Evolutionary conservation across 1,284 basidiomycete genomes (phyloP).

Genomic region (Marasmius fiardii): DNA sequence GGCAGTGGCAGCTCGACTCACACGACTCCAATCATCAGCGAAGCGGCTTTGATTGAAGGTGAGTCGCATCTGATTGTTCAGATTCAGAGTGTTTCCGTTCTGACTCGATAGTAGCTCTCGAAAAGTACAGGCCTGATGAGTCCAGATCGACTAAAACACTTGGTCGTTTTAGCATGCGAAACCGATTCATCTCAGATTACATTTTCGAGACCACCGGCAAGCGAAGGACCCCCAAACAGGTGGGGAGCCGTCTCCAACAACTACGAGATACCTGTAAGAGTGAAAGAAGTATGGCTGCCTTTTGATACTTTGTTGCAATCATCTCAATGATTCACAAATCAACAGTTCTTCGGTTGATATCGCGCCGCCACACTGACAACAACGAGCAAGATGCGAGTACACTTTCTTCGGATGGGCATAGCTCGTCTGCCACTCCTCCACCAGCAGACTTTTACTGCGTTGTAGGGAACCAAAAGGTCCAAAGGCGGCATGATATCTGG

Average conservation of each 20-base stretch:
- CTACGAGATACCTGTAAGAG: constrained; percentile 54
- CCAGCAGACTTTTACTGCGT: constrained; percentile 4
- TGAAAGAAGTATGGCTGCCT: constrained; percentile 28
- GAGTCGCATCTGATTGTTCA: constrained; percentile 3
- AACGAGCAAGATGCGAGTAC: constrained; percentile 6
- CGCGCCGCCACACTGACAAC: constrained; percentile 18
- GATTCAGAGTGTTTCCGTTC: background rate
- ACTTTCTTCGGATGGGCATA: constrained; percentile 12
- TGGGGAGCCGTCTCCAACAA: constrained; percentile 61
- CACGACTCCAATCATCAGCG: constrained; percentile 27
- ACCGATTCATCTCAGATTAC: constrained; percentile 56
- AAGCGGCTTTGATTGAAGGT: constrained; percentile 59
- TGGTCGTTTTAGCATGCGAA: constrained; percentile 52
- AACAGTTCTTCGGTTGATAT: constrained; percentile 29
- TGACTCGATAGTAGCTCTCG: constrained; percentile 32
- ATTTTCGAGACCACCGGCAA: constrained; percentile 52
- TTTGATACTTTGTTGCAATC: constrained; percentile 2
- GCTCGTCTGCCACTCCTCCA: constrained; percentile 13
- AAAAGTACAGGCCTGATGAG: constrained; percentile 44
- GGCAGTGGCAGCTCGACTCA: constrained; percentile 1
- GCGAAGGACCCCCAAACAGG: constrained; percentile 54
- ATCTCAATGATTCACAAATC: background rate
- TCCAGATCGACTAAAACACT: constrained; percentile 38
- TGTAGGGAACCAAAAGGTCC: background rate
- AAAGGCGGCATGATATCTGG: constrained; percentile 15